Base-by-base conservation (phyloP, 108 stramenopile genomes). In the Conticribra guillardii region DNA sequence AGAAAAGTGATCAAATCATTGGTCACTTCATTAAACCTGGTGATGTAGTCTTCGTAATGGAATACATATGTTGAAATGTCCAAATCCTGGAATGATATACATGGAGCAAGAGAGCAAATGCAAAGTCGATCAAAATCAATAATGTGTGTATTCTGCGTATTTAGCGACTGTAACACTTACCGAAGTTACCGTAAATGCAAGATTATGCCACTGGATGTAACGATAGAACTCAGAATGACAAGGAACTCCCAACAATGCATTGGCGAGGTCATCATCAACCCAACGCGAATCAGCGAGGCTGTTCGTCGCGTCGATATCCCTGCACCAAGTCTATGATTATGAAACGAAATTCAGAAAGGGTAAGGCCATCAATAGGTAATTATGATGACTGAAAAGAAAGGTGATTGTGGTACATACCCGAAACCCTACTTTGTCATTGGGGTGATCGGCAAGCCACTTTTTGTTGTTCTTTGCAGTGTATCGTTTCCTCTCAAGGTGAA, bases 31-130 rank as follows among this genome's bases (percentile, higher is more conserved):
- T 72, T 73, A 21, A 78, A 85, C 22, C 82, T 60, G 9, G 29
- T 74, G 1, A 45, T 49, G 62, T 89, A 94, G 46, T 91, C 84
- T 70, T 94, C 93, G 59, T 94, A 94, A 53, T 89, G 70, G 2
- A 94, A 64, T 2, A 83, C 66, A 18, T 79, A 65, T 0, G 79
- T 57, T 4, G 87, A 84, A n/a, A 90, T 18, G 0, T 71, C 64
- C n/a, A 85, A 50, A 21, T 84, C 83, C 14, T n/a, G n/a, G n/a
- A n/a, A n/a, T n/a, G n/a, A n/a, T n/a, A n/a, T n/a, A n/a, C n/a
- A n/a, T n/a, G n/a, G n/a, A n/a, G n/a, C n/a, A n/a, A n/a, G n/a
- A n/a, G n/a, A n/a, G n/a, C n/a, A n/a, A n/a, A n/a, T n/a, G n/a
- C n/a, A n/a, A n/a, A n/a, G n/a, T n/a, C n/a, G n/a, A n/a, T n/a